These are phyloP conservation scores for Curvularia eragrostidis DNA, from an alignment of 2,329 filamentous ascomycete genomes.

Conservation along the genomic window DNA sequence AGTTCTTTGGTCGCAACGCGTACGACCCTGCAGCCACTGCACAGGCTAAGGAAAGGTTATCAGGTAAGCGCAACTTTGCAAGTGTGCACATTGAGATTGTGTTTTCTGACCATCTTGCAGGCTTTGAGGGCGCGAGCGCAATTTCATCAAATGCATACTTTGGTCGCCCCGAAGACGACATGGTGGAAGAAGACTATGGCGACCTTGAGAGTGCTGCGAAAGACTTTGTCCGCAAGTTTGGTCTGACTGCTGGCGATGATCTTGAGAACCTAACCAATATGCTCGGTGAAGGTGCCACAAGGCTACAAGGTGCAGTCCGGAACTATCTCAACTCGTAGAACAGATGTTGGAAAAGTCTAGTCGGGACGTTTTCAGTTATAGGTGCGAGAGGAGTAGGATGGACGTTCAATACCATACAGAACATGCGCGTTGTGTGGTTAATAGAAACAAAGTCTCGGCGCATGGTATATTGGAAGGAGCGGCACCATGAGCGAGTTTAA, in stretches of 20 bases:
- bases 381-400: neutral
- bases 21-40: constrained; percentile 81
- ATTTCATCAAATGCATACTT: constrained; percentile 99
- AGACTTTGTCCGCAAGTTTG: constrained; percentile 94
- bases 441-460: constrained; percentile 1
- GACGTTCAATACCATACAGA: neutral
- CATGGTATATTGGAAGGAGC: constrained; percentile 2
- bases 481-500: constrained; percentile 6
- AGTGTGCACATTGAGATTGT: neutral
- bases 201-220: constrained; percentile 93
- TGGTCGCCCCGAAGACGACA: constrained; percentile 85
- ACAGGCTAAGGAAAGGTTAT: constrained; percentile 85
- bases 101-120: constrained; percentile 43
- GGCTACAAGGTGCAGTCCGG: constrained; percentile 69
- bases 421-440: neutral
- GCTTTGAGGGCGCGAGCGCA: constrained; percentile 88
- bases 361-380: neutral
- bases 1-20: constrained; percentile 92
- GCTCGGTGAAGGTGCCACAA: constrained; percentile 83
- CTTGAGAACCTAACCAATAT: constrained; percentile 86
- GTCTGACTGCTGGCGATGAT: constrained; percentile 94
- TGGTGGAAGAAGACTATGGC: constrained; percentile 75
- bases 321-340: constrained; percentile 51
- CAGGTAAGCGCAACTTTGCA: constrained; percentile 49
- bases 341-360: neutral